phyloP scores from a whole-genome alignment of 495 filamentous ascomycete genomes.

The Rhizodiscina lignyota region DNA sequence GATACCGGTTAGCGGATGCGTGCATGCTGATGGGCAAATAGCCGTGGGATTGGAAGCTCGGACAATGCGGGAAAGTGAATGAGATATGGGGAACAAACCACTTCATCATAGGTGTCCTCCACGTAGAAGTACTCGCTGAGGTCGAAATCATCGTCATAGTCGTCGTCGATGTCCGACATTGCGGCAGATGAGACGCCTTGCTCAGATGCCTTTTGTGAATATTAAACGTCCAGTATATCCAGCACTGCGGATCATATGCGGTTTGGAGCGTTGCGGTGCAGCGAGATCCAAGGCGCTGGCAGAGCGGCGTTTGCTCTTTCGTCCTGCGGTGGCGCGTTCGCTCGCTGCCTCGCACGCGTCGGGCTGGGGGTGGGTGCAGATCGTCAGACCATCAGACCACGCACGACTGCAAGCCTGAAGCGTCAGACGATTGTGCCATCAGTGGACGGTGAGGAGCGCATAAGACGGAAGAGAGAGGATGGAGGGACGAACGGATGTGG shows the following conservation, averaged over 20 bases:
- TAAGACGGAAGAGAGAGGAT: too few relatives aligned
- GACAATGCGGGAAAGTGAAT: neutral
- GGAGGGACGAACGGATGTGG: too few relatives aligned
- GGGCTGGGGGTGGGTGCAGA: too few relatives aligned
- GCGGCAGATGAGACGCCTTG: neutral
- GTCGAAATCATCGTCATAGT: conserved; percentile 8
- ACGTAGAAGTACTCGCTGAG: conserved; percentile 21
- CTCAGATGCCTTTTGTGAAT: neutral
- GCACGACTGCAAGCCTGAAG: too few relatives aligned
- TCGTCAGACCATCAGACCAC: too few relatives aligned
- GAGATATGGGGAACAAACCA: conserved; percentile 10
- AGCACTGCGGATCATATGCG: neutral
- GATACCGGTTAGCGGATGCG: conserved; percentile 2
- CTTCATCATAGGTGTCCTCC: conserved; percentile 19
- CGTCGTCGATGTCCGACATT: conserved; percentile 15
- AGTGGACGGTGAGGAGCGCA: too few relatives aligned
- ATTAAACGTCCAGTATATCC: neutral
- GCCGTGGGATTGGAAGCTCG: neutral
- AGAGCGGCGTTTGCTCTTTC: neutral
- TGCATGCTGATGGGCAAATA: neutral
- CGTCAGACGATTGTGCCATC: too few relatives aligned
- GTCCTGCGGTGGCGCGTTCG: too few relatives aligned
- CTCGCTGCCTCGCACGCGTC: too few relatives aligned
- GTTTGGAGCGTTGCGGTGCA: neutral
- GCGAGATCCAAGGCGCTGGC: neutral